A percentile compares a stretch with the other conserved stretches of the same genome.
Conservation (phyloP, 169 alveolate species). For the Cryptosporidium ryanae region DNA sequence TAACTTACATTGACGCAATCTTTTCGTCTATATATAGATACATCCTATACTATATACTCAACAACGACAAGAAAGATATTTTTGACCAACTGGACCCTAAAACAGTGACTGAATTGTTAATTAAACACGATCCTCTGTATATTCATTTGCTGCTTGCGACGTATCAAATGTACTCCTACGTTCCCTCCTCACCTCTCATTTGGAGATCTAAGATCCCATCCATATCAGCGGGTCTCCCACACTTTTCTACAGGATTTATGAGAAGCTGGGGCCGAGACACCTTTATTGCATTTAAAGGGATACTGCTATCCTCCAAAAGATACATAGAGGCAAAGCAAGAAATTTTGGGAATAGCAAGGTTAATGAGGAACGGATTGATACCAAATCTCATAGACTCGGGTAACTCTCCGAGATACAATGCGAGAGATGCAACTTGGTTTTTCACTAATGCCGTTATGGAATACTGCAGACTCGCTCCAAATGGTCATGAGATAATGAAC, state of each 20-base stretch:
- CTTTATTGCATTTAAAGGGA: slow-evolving; percentile 91
- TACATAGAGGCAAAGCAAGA: slow-evolving; percentile 52
- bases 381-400: slow-evolving; percentile 94
- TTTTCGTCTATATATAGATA: slow-evolving; percentile 68
- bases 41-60: slow-evolving; percentile 30
- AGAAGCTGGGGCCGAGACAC: slow-evolving; percentile 98
- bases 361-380: slow-evolving; percentile 90
- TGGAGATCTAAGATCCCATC: slow-evolving; percentile 79
- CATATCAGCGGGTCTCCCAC: slow-evolving; percentile 94
- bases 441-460: slow-evolving; percentile 89
- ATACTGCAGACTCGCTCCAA: slow-evolving; percentile 84
- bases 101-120: slow-evolving; percentile 7
- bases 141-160: slow-evolving; percentile 73
- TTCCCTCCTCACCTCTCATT: slow-evolving; percentile 82
- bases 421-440: slow-evolving; percentile 96
- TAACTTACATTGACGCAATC: slow-evolving; percentile 44
- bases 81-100: not conserved
- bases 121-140: slow-evolving; percentile 46
- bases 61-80: not conserved
- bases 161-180: slow-evolving; percentile 81
- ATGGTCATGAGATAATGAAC: slow-evolving; percentile 84
- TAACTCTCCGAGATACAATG: slow-evolving; percentile 92
- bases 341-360: slow-evolving; percentile 90
- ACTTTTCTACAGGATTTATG: slow-evolving; percentile 91
- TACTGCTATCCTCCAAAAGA: slow-evolving; percentile 84